Evolutionary conservation across 2,329 filamentous ascomycete species (phyloP).

Genomic region (Colletotrichum sp.): DNA sequence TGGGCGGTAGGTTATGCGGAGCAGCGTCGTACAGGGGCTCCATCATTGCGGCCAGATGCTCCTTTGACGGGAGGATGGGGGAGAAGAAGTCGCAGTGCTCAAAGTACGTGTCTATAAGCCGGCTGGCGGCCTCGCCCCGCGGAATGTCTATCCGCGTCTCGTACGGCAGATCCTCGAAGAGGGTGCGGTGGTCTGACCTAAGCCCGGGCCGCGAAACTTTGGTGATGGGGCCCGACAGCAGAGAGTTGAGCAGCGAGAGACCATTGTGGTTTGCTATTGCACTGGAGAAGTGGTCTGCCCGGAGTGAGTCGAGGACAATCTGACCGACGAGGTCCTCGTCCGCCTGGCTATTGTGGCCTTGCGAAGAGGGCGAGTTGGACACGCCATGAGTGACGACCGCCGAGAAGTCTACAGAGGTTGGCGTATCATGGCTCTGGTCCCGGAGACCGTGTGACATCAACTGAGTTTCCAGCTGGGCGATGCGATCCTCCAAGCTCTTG

Average conservation of each 20-base stretch:
- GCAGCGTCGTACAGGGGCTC: conserved; percentile 3
- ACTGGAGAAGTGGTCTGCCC: not conserved
- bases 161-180: conserved; percentile 19
- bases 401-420: not conserved
- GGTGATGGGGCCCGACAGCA: conserved; percentile 7
- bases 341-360: not conserved
- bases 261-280: not conserved
- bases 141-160: conserved; percentile 16
- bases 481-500: conserved; percentile 28
- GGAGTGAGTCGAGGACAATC: not conserved
- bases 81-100: conserved; percentile 33
- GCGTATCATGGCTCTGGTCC: not conserved
- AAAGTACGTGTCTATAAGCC: conserved; percentile 28
- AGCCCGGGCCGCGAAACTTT: not conserved
- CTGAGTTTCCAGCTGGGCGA: conserved; percentile 27
- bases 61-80: conserved; percentile 23
- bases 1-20: not conserved
- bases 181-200: conserved; percentile 7
- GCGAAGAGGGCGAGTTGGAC: not conserved
- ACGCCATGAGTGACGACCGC: not conserved
- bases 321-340: not conserved
- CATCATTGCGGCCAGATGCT: conserved; percentile 9
- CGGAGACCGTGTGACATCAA: not conserved
- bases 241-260: conserved; percentile 1
- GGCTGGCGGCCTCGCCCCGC: not conserved